These are phyloP conservation scores for Clitopilus passeckerianus DNA, from an alignment of 768 basidiomycete species.

Conservation along the genomic window DNA sequence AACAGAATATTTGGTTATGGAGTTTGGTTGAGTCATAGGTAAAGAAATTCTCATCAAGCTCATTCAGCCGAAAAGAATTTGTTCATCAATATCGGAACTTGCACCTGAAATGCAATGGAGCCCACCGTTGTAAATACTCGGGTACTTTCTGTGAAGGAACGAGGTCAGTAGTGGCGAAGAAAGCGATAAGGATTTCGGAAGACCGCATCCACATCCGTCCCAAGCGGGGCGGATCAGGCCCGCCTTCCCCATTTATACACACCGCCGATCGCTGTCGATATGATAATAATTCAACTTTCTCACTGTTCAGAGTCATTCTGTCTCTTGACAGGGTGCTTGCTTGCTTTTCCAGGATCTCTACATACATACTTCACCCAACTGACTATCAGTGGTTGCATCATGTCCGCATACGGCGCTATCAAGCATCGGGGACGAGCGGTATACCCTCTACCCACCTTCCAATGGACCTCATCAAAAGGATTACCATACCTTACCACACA, in stretches of 20 bases:
- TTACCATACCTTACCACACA: slow-evolving; percentile 37
- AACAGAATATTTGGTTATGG: too few relatives aligned
- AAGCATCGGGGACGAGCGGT: slow-evolving; percentile 18
- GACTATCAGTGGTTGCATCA: slow-evolving; percentile 13
- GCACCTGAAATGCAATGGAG: too few relatives aligned
- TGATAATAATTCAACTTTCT: background rate
- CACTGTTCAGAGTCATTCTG: background rate
- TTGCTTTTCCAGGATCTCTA: background rate
- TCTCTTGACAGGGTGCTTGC: too few relatives aligned
- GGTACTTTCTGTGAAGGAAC: too few relatives aligned
- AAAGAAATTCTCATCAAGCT: too few relatives aligned
- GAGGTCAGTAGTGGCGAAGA: background rate
- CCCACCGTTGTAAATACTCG: too few relatives aligned
- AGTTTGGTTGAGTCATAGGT: too few relatives aligned
- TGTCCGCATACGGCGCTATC: slow-evolving; percentile 77
- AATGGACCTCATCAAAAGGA: slow-evolving; percentile 30
- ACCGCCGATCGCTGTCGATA: background rate
- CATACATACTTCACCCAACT: background rate
- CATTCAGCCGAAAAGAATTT: too few relatives aligned
- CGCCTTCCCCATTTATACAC: background rate
- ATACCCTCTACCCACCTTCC: slow-evolving; percentile 37
- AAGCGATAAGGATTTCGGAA: background rate
- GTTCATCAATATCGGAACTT: too few relatives aligned
- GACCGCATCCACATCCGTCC: background rate
- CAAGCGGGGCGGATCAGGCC: background rate